A percentile compares a stretch with the other conserved stretches of the same genome.
These are phyloP conservation scores for Solanum aculeatissimum DNA, from an alignment of 305 asterid genomes.

Conservation along the genomic window DNA sequence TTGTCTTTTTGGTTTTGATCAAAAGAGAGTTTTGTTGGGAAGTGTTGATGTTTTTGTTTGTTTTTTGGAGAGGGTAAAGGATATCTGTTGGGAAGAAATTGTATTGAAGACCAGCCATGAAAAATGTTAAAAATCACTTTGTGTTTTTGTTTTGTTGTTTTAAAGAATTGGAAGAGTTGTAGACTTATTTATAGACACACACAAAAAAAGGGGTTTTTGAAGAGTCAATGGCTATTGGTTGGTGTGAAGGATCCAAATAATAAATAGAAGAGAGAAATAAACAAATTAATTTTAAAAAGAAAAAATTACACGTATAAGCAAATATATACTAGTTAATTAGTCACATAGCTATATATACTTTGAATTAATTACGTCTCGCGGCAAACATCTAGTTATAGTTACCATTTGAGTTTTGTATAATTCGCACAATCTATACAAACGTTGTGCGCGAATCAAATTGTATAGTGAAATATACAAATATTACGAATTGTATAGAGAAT, in stretches of 20 bases:
- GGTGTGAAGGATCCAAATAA: neutral
- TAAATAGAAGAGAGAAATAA: neutral
- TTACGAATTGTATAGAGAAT: too few species aligned
- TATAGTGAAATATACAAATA: too few species aligned
- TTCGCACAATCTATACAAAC: too few species aligned
- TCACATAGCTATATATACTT: too few species aligned
- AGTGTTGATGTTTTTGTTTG: neutral
- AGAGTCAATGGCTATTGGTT: neutral
- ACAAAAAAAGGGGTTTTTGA: neutral
- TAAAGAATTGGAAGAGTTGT: neutral
- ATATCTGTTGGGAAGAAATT: conserved; percentile 28
- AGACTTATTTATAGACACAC: neutral
- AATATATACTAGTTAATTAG: too few species aligned
- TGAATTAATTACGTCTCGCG: too few species aligned
- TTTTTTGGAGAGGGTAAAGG: conserved; percentile 9
- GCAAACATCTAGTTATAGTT: too few species aligned
- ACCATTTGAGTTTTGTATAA: too few species aligned
- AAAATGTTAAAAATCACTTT: neutral
- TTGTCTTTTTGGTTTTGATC: neutral
- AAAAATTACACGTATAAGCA: too few species aligned
- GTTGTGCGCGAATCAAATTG: too few species aligned
- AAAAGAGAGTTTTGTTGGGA: conserved; percentile 6
- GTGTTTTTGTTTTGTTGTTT: neutral
- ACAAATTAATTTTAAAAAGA: neutral
- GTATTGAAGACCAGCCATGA: conserved; percentile 31